Evolutionary conservation across 192 early-diverging fungal species (phyloP), one percentile per base, ranked within the genome.

Genomic region (Pilobolus umbonatus): DNA sequence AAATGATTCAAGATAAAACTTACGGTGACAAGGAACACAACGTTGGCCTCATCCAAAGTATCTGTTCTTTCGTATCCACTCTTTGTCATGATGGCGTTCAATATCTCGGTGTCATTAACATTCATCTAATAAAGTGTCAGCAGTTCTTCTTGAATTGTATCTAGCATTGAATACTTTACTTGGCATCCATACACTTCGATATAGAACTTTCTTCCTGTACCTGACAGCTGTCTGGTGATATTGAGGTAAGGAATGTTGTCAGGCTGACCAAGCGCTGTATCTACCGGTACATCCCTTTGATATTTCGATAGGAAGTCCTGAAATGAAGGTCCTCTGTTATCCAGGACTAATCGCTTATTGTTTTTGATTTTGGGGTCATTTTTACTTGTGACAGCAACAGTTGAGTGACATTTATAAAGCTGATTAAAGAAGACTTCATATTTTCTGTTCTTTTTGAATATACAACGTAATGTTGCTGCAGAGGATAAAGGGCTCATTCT

Each of bases 171-270:
- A 4, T 48, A 31, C 24, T 36, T 57, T 62, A 66, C 64, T 44
- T 89, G 87, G 60, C 87, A 89, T 9, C 87, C 87, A 60, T 89
- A 89, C 29, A 89, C 87, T 60, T 89, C 87, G 8, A 89, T 80
- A 65, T 79, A 86, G 59, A 80, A 89, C 53, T 81, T 86, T 42
- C 79, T 73, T 2, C 81, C 81, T 45, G 71, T 66, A 3, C 85
- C 87, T 68, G 75, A 76, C 17, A 57, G 63, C 8, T 52, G 68
- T 0, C 68, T 68, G 24, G 64, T 51, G 26, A 67, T 45, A 15
- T 69, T 61, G 12, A 79, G 67, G 50, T 79, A 79, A 2, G 77
- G 77, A 11, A 79, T 35, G 21, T 69, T 24, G 4, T 72, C 74
- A 12, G 63, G 59, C 5, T 45, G 52, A 28, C 57, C 26, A 6